Conservation (phyloP, 148 eudicot genomes). For the Chenopodium formosanum region DNA sequence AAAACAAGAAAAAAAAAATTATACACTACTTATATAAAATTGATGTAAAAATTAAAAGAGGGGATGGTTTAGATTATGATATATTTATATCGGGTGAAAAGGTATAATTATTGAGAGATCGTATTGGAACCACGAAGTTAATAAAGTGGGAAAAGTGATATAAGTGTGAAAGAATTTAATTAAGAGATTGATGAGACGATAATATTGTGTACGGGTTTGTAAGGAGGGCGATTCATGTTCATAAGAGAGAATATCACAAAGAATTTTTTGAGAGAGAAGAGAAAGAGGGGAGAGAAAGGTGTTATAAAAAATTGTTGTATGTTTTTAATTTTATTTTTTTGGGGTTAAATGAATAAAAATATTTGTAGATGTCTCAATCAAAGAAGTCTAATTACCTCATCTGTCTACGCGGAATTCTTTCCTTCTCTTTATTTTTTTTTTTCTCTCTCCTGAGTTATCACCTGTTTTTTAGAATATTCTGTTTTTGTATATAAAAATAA, state of each 20-base stretch:
- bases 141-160: background rate
- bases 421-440: background rate
- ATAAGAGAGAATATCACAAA: background rate
- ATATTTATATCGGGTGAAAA: background rate
- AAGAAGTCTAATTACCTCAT: constrained; percentile 34
- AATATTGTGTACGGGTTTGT: no score
- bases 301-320: background rate
- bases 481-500: background rate
- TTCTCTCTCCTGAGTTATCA: background rate
- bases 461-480: constrained; percentile 12
- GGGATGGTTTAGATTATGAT: background rate
- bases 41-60: no score
- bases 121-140: no score
- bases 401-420: constrained; percentile 66
- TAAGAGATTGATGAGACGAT: no score
- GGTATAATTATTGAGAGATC: background rate
- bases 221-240: background rate
- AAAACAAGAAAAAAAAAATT: background rate
- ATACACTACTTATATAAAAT: no score
- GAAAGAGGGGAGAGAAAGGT: background rate
- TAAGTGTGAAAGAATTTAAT: constrained; percentile 38
- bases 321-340: background rate
- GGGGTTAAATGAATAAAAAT: background rate
- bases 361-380: background rate
- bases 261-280: background rate